Evolutionary conservation across 148 eudicot species (phyloP), one percentile per base, ranked within the genome.

Genomic region (Vaccinium corymbosum): DNA sequence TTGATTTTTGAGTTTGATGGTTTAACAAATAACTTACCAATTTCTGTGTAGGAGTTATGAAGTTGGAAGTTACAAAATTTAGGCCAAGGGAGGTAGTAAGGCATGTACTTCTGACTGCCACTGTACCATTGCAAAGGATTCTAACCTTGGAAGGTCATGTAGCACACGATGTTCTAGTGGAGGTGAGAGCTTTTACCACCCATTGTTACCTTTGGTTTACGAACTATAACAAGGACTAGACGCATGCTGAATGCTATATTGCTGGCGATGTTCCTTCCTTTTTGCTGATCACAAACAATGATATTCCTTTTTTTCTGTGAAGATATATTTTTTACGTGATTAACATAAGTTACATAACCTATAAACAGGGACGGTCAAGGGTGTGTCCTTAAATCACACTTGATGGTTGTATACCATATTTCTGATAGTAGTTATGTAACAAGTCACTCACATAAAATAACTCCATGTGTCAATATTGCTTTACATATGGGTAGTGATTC

Each of bases 31-130:
- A 35, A 35, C 38, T 46, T 17, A 6, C 53, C 27, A 4, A 13
- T 8, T 32, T 35, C 49, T 66, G 10, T 82, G 53, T 27, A 95
- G 98, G 98, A 76, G 98, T 94, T 79, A 95, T 95, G 98, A 94
- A 81, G 87, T 84, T 95, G 90, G 98, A 94, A 93, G 94, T 97
- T 55, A 91, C 95, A 77, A 95, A 94, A 84, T 95, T 95, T 88
- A 89, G 98, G 85, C 98, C 98, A 57, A 89, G 98, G 87, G 98
- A 95, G 85, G 98, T 95, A 81, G 95, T 95, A 61, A 92, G 90
- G 87, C 98, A 95, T 86, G 98, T 95, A 73, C 94, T 95, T 62
- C 98, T 94, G 86, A 95, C 98, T 74, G 93, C 96, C 86, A 93
- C 96, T 17, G 98, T 98, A 81, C 94, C 98, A 82, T 84, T 93